Evolutionary conservation across 2,329 filamentous ascomycete genomes (phyloP).

Genomic region (Fusarium palustre): DNA sequence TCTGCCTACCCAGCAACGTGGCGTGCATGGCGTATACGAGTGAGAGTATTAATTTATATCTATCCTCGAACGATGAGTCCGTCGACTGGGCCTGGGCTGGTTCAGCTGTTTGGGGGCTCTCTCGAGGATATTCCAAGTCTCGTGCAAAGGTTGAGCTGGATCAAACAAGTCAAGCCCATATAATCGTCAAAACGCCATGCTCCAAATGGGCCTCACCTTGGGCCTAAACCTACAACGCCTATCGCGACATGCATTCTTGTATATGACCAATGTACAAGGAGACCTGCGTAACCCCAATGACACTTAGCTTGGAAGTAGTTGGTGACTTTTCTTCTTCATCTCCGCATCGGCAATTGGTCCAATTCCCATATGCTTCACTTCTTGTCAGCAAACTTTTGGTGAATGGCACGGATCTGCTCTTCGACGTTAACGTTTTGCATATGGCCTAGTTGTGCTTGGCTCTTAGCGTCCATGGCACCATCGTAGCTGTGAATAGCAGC

Average conservation of each 20-base stretch:
- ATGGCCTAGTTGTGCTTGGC: conserved; percentile 64
- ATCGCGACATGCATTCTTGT: conserved; percentile 21
- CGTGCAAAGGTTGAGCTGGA: conserved; percentile 36
- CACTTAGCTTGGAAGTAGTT: neutral
- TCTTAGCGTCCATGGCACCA: conserved; percentile 71
- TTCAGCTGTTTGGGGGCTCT: neutral
- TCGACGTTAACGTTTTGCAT: conserved; percentile 81
- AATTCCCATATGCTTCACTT: conserved; percentile 44
- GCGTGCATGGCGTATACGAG: neutral
- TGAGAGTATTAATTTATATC: neutral
- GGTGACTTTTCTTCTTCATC: conserved; percentile 8
- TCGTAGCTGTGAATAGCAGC: conserved; percentile 75
- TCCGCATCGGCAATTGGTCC: conserved; percentile 3
- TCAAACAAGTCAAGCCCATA: conserved; percentile 44
- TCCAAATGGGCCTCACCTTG: conserved; percentile 48
- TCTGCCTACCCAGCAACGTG: neutral
- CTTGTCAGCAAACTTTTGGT: conserved; percentile 63
- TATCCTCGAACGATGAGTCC: neutral
- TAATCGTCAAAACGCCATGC: conserved; percentile 43
- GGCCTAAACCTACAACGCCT: conserved; percentile 43
- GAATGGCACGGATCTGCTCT: conserved; percentile 80
- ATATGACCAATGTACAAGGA: conserved; percentile 21
- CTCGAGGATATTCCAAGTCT: conserved; percentile 3
- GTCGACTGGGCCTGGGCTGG: neutral
- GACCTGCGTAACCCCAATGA: neutral